Evolutionary conservation across 345 rosid species (phyloP), one percentile per base, ranked within the genome.

Genomic region (Stellera chamaejasme): DNA sequence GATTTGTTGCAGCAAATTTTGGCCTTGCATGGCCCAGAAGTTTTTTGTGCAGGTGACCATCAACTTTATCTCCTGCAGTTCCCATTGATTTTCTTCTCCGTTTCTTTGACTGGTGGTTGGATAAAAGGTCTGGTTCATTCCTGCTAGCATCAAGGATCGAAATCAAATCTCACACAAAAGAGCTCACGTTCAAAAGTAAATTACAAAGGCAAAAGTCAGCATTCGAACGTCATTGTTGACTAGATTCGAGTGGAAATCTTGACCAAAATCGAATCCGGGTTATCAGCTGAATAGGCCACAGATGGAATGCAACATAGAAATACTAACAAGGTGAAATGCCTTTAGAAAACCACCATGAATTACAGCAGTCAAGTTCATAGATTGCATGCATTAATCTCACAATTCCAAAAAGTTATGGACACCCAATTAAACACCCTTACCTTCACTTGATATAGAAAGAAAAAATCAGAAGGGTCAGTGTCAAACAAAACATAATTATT

Each of bases 81-180:
- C 61, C 61, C 13, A 23, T 27, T 12, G 44, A 27, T 43, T 54
- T 49, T 50, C 62, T 65, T 32, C 54, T 67, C 43, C 72, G 64
- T 52, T 71, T 75, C 63, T 66, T 75, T 45, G 61, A 51, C 19
- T 67, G 79, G 44, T 14, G 13, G 48, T 66, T 49, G 50, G 43
- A 25, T 23, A 61, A 54, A 7, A 57, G 55, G 9, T 39, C 27
- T 3, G 60, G 54, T 51, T 65, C 68, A 51, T 67, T 65, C 52
- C 75, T 75, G 59, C 3, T 32, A 32, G 39, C 39, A 32, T 32
- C 39, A 32, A 32, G 39, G 39, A 32, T 32, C 39, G 23, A 0
- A 32, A 32, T 32, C 39, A 32, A 8, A 32, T 8, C 39, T 32
- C 9, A 32, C 39, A 32, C 5, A 32, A 32, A 32, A 5, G 5